Conservation (phyloP, 345 rosid species). For the Streptanthus diversifolius region DNA sequence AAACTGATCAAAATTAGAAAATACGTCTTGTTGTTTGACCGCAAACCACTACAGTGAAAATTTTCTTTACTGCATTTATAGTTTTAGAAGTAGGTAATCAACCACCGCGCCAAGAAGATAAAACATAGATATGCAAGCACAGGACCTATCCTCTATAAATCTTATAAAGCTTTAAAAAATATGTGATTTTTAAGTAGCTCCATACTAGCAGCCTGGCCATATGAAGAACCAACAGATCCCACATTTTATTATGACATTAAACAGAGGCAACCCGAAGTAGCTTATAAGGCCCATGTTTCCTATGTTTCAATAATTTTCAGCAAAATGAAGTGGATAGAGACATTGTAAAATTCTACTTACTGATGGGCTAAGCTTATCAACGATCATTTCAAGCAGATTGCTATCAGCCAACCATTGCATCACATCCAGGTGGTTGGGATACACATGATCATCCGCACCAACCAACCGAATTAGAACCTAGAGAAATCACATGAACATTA, state of each 20-base stretch:
- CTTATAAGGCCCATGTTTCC: conserved; percentile 1
- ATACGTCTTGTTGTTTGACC: neutral
- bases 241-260: neutral
- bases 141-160: neutral
- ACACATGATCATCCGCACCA: conserved; percentile 92
- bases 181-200: neutral
- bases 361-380: conserved; percentile 81
- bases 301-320: neutral
- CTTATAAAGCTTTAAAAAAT: conserved; percentile 6
- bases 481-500: conserved; percentile 5
- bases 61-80: neutral
- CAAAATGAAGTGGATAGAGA: conserved; percentile 5
- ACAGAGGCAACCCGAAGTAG: conserved; percentile 1
- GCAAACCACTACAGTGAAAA: neutral
- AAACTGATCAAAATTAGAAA: neutral
- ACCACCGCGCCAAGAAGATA: neutral
- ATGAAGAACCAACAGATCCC: conserved; percentile 7
- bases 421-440: conserved; percentile 89
- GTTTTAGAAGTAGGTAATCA: neutral
- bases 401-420: conserved; percentile 98
- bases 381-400: conserved; percentile 92
- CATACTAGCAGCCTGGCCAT: neutral
- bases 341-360: conserved; percentile 43
- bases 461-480: conserved; percentile 92
- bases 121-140: conserved; percentile 3